Conservation (phyloP, 306 rosid genomes). For the Dalbergia cultrata region DNA sequence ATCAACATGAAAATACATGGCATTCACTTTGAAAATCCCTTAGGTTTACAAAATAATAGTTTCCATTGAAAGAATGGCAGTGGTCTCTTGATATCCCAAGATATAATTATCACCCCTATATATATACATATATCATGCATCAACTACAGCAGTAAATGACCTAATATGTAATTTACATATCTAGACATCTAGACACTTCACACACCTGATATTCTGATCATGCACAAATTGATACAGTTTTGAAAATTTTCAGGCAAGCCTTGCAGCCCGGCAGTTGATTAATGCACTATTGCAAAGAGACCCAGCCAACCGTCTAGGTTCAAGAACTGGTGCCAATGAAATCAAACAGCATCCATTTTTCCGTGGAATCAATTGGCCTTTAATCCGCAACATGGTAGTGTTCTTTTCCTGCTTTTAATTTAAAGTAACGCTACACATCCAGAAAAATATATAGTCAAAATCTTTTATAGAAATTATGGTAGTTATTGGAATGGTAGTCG, state of each 20-base stretch:
- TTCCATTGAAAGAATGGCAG: background rate
- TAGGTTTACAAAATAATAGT: background rate
- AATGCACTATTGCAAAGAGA: conserved; percentile 93
- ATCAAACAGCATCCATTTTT: conserved; percentile 91
- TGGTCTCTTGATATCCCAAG: background rate
- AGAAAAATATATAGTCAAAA: background rate
- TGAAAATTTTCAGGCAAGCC: conserved; percentile 74
- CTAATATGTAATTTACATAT: background rate
- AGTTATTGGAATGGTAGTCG: background rate
- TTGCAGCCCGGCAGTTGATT: conserved; percentile 86
- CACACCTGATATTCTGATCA: conserved; percentile 23
- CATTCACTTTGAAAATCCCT: background rate
- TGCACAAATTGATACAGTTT: conserved; percentile 39
- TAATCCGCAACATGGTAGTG: conserved; percentile 88
- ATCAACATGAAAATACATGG: conserved; percentile 20
- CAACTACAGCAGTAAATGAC: conserved; percentile 7
- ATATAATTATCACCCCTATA: background rate
- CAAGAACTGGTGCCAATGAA: conserved; percentile 80
- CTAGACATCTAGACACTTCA: background rate
- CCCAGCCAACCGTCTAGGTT: conserved; percentile 76
- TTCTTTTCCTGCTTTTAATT: background rate
- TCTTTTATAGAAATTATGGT: background rate
- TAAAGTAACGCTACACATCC: too few relatives aligned
- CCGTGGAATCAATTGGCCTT: conserved; percentile 90
- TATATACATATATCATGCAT: conserved; percentile 31